A percentile compares a stretch with the other conserved stretches of the same genome.
phyloP scores from a whole-genome alignment of 208 protist species.

The Wallacemonas sp. region DNA sequence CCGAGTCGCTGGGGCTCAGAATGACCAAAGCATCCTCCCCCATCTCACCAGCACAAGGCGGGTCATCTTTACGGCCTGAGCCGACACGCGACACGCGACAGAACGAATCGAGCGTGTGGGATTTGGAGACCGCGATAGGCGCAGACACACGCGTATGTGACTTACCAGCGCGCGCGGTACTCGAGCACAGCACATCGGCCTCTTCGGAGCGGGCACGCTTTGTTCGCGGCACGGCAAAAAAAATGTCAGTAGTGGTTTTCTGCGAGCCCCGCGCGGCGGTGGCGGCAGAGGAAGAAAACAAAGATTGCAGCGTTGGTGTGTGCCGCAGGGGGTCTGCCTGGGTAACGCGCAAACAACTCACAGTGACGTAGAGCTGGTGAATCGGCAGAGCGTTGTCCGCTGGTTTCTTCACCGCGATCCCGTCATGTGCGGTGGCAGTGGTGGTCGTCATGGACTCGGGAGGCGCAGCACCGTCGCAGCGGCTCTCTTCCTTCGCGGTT shows the following conservation, averaged over 20 bases:
- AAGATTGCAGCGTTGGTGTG: not conserved
- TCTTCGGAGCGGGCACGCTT: constrained; percentile 2
- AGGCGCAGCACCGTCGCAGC: not conserved
- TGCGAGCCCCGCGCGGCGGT: not conserved
- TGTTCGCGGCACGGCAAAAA: not conserved
- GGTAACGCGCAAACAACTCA: not conserved
- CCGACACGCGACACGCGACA: too few species aligned
- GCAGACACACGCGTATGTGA: too few species aligned
- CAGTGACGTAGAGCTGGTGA: not conserved
- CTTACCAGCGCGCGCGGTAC: too few species aligned
- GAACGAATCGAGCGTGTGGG: too few species aligned
- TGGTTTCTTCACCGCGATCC: not conserved
- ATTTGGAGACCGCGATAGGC: too few species aligned
- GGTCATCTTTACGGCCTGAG: too few species aligned
- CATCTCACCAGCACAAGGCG: too few species aligned
- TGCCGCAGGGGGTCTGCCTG: not conserved
- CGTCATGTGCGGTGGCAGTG: not conserved
- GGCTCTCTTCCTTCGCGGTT: not conserved
- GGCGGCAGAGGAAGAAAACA: not conserved
- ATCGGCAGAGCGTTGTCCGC: constrained; percentile 7
- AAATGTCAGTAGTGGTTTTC: not conserved
- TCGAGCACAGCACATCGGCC: too few species aligned
- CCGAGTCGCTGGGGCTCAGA: too few species aligned
- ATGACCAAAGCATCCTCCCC: too few species aligned
- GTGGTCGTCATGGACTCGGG: not conserved